Evolutionary conservation across 495 filamentous ascomycete genomes (phyloP), one percentile per base, ranked within the genome.

Genomic region (Daldinia decipiens): DNA sequence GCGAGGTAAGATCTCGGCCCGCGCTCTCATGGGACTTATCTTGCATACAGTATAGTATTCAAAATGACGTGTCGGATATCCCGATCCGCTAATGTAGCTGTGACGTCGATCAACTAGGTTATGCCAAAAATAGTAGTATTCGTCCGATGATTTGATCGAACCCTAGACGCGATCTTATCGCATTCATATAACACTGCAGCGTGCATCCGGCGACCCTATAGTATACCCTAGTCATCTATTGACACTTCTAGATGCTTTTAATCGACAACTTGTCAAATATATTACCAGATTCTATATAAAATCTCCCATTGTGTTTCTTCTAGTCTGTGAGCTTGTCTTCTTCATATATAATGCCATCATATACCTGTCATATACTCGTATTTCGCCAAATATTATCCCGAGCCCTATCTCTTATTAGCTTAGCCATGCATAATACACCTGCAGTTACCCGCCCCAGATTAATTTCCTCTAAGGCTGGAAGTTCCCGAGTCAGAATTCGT

Each of bases 111-210:
- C 3, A 61, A 32, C 29, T 8, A 2, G 0, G 40, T 8, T 51
- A 57, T 53, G 31, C 56, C 29, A 57, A 58, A 40, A 51, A 53
- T n/a, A 29, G 12, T 32, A 12, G 19, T 26, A 5, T 19, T 47
- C 34, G 40, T n/a, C 29, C 29, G 26, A 21, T 19, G 31, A 26
- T 43, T 29, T 29, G 51, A 56, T 39, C 59, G 51, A 52, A 45
- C 59, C 36, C 15, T 26, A 59, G 39, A 43, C 40, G 53, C 27
- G 34, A 69, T 63, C 52, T 59, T 58, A 62, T 69, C 66, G 34
- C 26, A 55, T 24, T 27, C 24, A 38, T 55, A 36, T 53, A 38
- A 54, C 43, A 59, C 43, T 43, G 9, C 39, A 43, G 7, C 27
- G 38, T 56, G 39, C 4, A 21, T 34, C 26, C 51, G 12, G 51